Evolutionary conservation across 495 filamentous ascomycete genomes (phyloP).

Genomic region (Aspergillus ellipticus): DNA sequence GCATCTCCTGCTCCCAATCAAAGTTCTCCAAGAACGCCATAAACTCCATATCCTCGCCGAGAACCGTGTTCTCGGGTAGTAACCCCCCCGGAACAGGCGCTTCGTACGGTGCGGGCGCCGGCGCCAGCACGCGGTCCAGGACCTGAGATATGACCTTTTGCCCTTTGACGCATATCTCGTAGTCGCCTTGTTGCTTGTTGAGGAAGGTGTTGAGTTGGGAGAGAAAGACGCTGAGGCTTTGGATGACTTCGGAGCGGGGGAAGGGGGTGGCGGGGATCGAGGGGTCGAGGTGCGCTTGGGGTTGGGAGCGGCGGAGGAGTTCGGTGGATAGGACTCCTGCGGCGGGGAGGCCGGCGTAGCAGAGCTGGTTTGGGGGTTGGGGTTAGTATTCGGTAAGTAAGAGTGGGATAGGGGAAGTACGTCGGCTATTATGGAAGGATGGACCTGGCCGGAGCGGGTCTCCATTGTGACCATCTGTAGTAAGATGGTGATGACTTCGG

Average conservation of each 20-base stretch:
- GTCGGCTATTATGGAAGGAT: not conserved
- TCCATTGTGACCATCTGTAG: constrained; percentile 59
- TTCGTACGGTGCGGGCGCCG: too few species aligned
- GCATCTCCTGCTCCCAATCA: constrained; percentile 15
- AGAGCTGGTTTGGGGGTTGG: constrained; percentile 30
- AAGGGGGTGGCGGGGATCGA: constrained; percentile 11
- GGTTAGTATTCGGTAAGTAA: too few species aligned
- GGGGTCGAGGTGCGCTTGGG: not conserved
- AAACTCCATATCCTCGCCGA: constrained; percentile 5
- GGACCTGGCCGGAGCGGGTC: not conserved
- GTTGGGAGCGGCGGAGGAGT: constrained; percentile 33
- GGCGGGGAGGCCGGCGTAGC: constrained; percentile 45
- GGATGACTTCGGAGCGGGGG: constrained; percentile 55
- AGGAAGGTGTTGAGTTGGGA: constrained; percentile 24
- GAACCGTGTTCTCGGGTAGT: too few species aligned
- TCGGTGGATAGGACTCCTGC: constrained; percentile 56
- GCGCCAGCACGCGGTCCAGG: constrained; percentile 26
- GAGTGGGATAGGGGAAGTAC: not conserved
- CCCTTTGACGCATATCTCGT: constrained; percentile 17
- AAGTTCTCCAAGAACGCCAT: constrained; percentile 14
- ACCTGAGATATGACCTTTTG: constrained; percentile 22
- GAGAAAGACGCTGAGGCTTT: constrained; percentile 53
- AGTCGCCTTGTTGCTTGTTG: constrained; percentile 18
- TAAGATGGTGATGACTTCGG: constrained; percentile 64
- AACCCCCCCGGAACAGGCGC: too few species aligned